Conservation (phyloP, 2,329 filamentous ascomycete species). For the Thielaviopsis ethacetica region DNA sequence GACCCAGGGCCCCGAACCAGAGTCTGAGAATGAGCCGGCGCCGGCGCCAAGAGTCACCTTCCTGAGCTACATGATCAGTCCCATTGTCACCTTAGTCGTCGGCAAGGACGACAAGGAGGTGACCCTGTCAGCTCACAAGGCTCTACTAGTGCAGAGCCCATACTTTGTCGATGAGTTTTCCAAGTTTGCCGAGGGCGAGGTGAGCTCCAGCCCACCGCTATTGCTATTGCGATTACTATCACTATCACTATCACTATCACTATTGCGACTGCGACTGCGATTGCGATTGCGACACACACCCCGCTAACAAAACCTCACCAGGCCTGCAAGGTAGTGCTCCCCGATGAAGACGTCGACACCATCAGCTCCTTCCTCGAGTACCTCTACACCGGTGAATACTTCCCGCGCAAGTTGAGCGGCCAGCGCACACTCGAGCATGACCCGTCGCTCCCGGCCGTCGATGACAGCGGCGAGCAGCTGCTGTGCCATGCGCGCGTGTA, state of each 20-base stretch:
- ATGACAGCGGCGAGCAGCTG: conserved; percentile 67
- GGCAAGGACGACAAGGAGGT: conserved; percentile 43
- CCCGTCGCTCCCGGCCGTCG: conserved; percentile 45
- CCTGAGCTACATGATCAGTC: conserved; percentile 47
- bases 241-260: too few species aligned
- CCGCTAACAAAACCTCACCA: conserved; percentile 7
- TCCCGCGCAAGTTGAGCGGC: conserved; percentile 49
- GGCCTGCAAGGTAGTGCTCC: conserved; percentile 53
- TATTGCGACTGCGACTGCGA: too few species aligned
- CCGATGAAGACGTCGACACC: conserved; percentile 20
- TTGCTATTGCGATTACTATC: too few species aligned
- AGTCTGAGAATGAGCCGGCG: neutral
- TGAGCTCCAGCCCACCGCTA: conserved; percentile 30
- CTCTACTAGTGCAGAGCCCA: conserved; percentile 55
- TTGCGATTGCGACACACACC: neutral
- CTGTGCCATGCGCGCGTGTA: conserved; percentile 82
- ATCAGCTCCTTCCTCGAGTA: conserved; percentile 26
- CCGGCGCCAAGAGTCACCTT: conserved; percentile 25
- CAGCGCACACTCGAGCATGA: conserved; percentile 55
- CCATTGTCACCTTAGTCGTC: conserved; percentile 51
- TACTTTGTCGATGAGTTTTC: conserved; percentile 51
- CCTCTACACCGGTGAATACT: conserved; percentile 38
- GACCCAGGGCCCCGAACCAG: neutral
- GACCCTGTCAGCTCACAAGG: conserved; percentile 64
- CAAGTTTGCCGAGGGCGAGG: conserved; percentile 39